A percentile compares a stretch with the other conserved stretches of the same genome.
phyloP scores from a whole-genome alignment of 768 basidiomycete species.

The Coprinopsis marcescibilis region DNA sequence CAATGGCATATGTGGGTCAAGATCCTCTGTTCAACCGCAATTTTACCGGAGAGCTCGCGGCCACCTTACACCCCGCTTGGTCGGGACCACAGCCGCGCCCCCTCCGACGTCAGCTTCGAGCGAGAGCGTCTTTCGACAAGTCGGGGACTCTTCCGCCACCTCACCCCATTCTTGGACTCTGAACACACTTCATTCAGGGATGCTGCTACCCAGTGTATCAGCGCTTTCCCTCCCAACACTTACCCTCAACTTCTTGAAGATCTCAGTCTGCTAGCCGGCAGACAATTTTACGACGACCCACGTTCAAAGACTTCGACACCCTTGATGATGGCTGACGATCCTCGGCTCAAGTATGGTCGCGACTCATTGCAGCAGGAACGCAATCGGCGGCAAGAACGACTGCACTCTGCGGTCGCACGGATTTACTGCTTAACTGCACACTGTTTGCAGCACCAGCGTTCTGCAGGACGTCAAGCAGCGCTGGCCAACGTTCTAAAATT shows the following conservation, averaged over 20 bases:
- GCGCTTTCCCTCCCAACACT: conserved; percentile 70
- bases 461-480: conserved; percentile 63
- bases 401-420: conserved; percentile 81
- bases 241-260: conserved; percentile 84
- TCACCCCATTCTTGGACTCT: conserved; percentile 83
- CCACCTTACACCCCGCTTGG: conserved; percentile 48
- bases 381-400: conserved; percentile 66
- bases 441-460: conserved; percentile 63
- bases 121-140: conserved; percentile 80
- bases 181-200: conserved; percentile 82
- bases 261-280: conserved; percentile 69
- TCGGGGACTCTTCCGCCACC: conserved; percentile 75
- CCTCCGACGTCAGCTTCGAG: conserved; percentile 71
- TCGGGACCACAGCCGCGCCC: conserved; percentile 63
- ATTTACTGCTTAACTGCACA: conserved; percentile 86
- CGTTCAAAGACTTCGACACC: conserved; percentile 32
- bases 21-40: conserved; percentile 77
- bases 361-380: conserved; percentile 42
- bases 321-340: conserved; percentile 46
- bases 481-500: conserved; percentile 81
- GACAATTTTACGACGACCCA: conserved; percentile 80
- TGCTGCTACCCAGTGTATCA: conserved; percentile 83
- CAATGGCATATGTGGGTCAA: conserved; percentile 87
- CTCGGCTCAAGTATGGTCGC: conserved; percentile 40
- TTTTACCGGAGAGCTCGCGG: conserved; percentile 53